Evolutionary conservation across 2,329 filamentous ascomycete genomes (phyloP).

Genomic region (Fusarium chlamydosporum): DNA sequence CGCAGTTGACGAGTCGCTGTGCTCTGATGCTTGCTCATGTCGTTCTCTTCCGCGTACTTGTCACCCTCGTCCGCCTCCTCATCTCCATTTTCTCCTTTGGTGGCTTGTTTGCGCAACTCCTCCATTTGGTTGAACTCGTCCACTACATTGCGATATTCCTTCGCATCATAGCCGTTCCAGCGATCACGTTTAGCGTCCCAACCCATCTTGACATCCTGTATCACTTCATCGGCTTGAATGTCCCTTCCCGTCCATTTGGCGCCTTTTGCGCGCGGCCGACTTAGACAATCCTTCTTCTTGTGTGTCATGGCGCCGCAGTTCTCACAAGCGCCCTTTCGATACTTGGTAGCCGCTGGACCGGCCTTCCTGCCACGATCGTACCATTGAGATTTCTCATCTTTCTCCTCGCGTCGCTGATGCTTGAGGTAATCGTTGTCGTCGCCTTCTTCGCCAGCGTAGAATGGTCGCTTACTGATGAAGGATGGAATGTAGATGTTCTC

Average conservation of each 20-base stretch:
- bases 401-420: constrained; percentile 81
- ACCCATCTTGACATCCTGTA: constrained; percentile 87
- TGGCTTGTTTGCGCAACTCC: constrained; percentile 72
- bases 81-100: constrained; percentile 64
- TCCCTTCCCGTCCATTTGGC: constrained; percentile 93
- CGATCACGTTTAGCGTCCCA: constrained; percentile 98
- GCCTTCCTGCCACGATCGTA: constrained; percentile 90
- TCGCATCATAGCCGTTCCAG: constrained; percentile 97
- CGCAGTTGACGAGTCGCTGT: constrained; percentile 92
- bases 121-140: constrained; percentile 92
- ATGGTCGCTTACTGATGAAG: constrained; percentile 98
- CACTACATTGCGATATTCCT: constrained; percentile 88
- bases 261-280: constrained; percentile 87
- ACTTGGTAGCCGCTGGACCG: constrained; percentile 93
- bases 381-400: constrained; percentile 85
- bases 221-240: constrained; percentile 90
- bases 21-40: constrained; percentile 94
- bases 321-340: constrained; percentile 96
- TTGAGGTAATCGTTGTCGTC: constrained; percentile 90
- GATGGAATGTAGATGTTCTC: constrained; percentile 98
- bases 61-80: constrained; percentile 71
- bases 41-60: constrained; percentile 93
- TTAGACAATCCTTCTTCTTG: constrained; percentile 93
- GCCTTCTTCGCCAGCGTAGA: constrained; percentile 88
- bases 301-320: constrained; percentile 99